Base-by-base conservation (phyloP, 768 basidiomycete genomes). In the Tulasnella sp. region DNA sequence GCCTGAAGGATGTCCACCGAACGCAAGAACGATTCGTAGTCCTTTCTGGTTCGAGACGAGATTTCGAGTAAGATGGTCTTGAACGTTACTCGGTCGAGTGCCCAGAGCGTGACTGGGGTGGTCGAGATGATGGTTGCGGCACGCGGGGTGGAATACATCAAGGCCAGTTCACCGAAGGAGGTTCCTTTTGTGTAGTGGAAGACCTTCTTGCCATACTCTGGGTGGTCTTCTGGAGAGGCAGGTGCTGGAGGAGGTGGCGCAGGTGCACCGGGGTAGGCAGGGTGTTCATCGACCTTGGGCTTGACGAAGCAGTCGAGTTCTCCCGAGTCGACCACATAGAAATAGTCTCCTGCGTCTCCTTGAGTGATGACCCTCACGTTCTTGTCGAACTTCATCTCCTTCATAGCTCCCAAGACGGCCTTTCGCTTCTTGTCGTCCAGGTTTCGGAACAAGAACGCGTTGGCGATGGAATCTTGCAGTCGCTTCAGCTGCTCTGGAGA, bases 91-190 rank as follows among this genome's bases (percentile, higher is more conserved):
- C 97, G 90, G 82, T 99, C 97, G 75, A 99, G 84, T 11, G 91
- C 90, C 97, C 97, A 99, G 34, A 98, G 84, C 9, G 90, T 94
- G 32, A 89, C 92, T 1, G 87, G 82, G 72, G 92, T 89, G 62
- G 90, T 87, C 11, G 96, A 89, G 41, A 97, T 82, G 59, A 98
- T 95, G 8, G 94, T 95, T 17, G 97, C 97, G 22, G 94, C 94
- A 37, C 97, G 92, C 44, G 93, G 92, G 76, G 96, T 95, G 39
- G 94, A 94, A 81, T 99, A 96, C 96, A 99, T 98, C 76, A 99
- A 82, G 36, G 97, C 97, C 71, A 99, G 85, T 81, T 99, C 96
- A 59, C 97, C 97, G 74, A 98, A 98, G 59, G 90, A 94, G 73
- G 85, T 87, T 3, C 95, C 94, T 1, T 92, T 88, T 62, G 83